Base-by-base conservation (phyloP, 1,284 basidiomycete genomes). In the Bjerkandera adusta region DNA sequence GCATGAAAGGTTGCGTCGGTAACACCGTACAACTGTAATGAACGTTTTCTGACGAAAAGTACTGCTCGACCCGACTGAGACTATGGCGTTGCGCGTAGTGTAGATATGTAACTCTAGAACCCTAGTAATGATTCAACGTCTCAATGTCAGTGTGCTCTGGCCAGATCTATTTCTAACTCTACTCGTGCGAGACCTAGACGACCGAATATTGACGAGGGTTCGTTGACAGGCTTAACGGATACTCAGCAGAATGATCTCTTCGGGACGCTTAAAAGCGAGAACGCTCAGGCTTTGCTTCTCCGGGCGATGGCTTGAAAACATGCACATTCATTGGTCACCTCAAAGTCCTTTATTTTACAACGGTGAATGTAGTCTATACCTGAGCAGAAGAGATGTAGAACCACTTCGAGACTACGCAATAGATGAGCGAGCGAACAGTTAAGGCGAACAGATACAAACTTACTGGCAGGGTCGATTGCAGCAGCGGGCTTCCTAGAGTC, bases 371-470 rank as follows among this genome's bases (percentile, higher is more conserved):
- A n/a, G n/a, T 53, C 51, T 64, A 91, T 55, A 91, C 85, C 56
- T 86, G 84, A 36, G 87, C 85, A 35, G 88, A 89, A 13, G 89
- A 88, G 58, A 91, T 91, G 68, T 90, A 88, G 81, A 91, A 91
- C 89, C 89, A 86, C 64, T 91, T 91, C 56, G 86, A 91, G 60
- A 93, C 90, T 83, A 63, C 45, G 56, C 57, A 62, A 60, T 68
- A 61, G 71, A 15, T 27, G 12, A 48, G 68, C 60, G 68, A 55
- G 53, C 57, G 53, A 39, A 34, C 15, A 35, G 5, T 24, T 41
- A 32, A 59, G 58, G 54, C 58, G 53, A 46, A 47, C 35, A 35
- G 25, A 42, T 48, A 35, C 21, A 43, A 44, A 72, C 85, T 69
- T 65, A 90, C 92, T 85, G 43, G 92, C 88, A 51, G 89, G 82